Percentiles rank a stretch among this genome's conserved stretches.
phyloP scores from a whole-genome alignment of 495 filamentous ascomycete genomes.

The Thermothielavioides terrestris region DNA sequence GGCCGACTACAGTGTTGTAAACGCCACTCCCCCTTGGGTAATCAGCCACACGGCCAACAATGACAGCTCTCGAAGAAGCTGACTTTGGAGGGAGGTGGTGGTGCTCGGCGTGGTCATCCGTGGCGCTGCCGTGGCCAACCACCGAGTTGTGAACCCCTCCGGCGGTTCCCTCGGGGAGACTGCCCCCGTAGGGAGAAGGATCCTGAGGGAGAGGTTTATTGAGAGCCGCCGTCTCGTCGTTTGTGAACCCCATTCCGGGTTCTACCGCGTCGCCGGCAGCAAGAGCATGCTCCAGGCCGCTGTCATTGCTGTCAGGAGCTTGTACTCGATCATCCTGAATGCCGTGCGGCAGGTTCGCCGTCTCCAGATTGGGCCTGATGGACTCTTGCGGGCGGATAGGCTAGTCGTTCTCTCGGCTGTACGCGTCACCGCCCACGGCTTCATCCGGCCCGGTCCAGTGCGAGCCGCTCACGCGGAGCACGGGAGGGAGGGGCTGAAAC shows the following conservation, averaged over 20 bases:
- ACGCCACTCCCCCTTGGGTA: constrained; percentile 17
- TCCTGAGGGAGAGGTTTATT: too few species aligned
- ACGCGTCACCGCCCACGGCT: constrained; percentile 11
- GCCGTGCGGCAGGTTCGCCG: neutral
- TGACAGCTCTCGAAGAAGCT: constrained; percentile 11
- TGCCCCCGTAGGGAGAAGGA: constrained; percentile 32
- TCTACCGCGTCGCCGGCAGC: too few species aligned
- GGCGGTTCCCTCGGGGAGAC: constrained; percentile 25
- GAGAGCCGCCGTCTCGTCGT: neutral
- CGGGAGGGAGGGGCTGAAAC: too few species aligned
- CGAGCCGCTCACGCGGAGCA: neutral
- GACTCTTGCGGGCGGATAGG: neutral
- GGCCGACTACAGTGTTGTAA: constrained; percentile 22
- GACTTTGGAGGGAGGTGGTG: constrained; percentile 15
- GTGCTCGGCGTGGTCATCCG: constrained; percentile 27
- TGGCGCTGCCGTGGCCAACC: constrained; percentile 34
- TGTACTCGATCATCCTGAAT: neutral
- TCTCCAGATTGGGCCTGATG: neutral
- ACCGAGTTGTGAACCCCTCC: constrained; percentile 35
- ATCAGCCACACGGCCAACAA: constrained; percentile 12
- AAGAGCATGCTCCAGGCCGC: too few species aligned
- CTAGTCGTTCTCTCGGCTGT: neutral
- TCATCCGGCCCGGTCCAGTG: constrained; percentile 3
- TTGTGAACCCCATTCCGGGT: too few species aligned
- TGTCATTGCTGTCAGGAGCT: neutral